These are phyloP conservation scores for Lojkania enalia DNA, from an alignment of 2,329 filamentous ascomycete genomes.

Conservation along the genomic window DNA sequence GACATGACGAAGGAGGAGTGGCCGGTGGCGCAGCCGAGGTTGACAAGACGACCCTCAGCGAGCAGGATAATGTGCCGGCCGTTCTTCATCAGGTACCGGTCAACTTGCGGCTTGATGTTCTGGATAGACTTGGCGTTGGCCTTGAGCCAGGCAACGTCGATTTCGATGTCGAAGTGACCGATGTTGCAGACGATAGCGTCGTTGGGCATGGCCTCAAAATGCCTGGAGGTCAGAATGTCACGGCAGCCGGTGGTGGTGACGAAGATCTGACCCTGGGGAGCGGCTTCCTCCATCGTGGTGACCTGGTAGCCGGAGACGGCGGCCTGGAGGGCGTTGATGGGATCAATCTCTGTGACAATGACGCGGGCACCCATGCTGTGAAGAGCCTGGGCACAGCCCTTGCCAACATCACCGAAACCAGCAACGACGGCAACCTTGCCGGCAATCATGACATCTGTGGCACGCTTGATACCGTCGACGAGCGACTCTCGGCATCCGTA, in stretches of 20 bases:
- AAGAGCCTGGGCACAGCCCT: conserved; percentile 95
- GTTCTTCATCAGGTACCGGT: conserved; percentile 92
- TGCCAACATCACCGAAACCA: conserved; percentile 98
- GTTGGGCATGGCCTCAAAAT: conserved; percentile 96
- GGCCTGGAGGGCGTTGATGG: conserved; percentile 99
- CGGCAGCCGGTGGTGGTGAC: conserved; percentile 99
- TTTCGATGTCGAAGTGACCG: conserved; percentile 99
- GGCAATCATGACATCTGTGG: conserved; percentile 99
- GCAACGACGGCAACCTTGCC: conserved; percentile 98
- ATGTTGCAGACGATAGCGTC: conserved; percentile 99
- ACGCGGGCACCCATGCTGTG: conserved; percentile 97
- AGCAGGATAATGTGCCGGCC: conserved; percentile 98
- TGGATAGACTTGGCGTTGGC: conserved; percentile 88
- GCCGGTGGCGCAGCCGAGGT: conserved; percentile 97
- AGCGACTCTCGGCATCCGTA: conserved; percentile 99
- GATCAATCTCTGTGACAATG: conserved; percentile 94
- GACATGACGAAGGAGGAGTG: conserved; percentile 99
- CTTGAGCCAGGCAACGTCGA: conserved; percentile 99
- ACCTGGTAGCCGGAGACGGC: conserved; percentile 97
- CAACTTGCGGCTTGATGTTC: conserved; percentile 99
- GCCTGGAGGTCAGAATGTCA: conserved; percentile 88
- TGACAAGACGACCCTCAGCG: conserved; percentile 97
- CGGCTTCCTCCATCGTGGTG: conserved; percentile 96
- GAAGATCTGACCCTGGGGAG: conserved; percentile 88
- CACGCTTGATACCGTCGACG: conserved; percentile 99